Conservation (phyloP, 805 yeast genomes). For the Starmerella stigmatis region DNA sequence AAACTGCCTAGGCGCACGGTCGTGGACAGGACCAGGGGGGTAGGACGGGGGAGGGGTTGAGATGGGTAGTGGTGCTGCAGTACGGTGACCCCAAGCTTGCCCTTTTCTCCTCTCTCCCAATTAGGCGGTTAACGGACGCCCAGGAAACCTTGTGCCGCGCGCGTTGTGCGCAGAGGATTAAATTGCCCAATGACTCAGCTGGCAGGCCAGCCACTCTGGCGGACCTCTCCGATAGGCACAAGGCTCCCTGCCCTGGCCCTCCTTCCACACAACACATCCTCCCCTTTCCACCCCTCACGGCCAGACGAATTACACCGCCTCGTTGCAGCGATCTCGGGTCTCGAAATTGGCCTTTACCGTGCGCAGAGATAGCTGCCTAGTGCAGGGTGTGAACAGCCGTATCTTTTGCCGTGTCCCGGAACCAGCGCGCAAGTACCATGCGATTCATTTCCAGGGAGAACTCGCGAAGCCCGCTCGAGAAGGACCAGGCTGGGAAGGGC, state of each 20-base stretch:
- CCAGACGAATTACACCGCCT: not conserved
- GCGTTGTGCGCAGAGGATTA: no score
- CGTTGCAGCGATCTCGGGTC: constrained; percentile 1
- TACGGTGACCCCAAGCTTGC: no score
- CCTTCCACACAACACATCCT: no score
- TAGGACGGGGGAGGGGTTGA: no score
- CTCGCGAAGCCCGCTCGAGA: not conserved
- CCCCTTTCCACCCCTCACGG: constrained; percentile 5
- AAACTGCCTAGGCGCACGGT: no score
- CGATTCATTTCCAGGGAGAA: constrained; percentile 3
- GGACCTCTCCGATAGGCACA: constrained; percentile 6
- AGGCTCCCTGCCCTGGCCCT: constrained; percentile 5
- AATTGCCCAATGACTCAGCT: no score
- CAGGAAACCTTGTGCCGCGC: no score
- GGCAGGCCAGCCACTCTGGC: no score
- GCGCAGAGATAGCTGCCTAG: constrained; percentile 3
- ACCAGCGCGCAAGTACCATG: not conserved
- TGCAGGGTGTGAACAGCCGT: not conserved
- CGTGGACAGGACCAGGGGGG: no score
- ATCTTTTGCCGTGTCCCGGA: not conserved
- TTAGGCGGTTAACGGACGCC: no score
- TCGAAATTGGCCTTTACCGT: not conserved
- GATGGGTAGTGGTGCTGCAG: no score
- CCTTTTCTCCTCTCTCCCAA: no score
- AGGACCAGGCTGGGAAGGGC: not conserved